These are phyloP conservation scores for Raddia distichophylla DNA, from an alignment of 176 grass and related monocot species.

Conservation along the genomic window DNA sequence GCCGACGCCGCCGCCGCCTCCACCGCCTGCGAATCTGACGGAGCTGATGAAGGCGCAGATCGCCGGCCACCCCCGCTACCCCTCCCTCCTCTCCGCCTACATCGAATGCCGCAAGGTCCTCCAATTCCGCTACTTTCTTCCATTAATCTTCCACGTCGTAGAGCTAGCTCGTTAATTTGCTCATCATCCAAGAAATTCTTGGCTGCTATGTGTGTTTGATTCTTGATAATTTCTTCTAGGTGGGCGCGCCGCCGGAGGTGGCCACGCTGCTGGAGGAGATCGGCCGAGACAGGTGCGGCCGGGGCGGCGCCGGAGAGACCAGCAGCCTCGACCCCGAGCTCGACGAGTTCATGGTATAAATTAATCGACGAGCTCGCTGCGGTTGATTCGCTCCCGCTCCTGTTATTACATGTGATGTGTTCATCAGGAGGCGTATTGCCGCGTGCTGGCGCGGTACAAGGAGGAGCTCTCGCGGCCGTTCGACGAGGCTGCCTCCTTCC, in stretches of 20 bases:
- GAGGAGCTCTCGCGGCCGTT: slow-evolving; percentile 91
- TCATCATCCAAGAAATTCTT: not conserved
- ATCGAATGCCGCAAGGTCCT: slow-evolving; percentile 93
- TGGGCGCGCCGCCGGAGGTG: slow-evolving; percentile 86
- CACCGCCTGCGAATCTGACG: slow-evolving; percentile 66
- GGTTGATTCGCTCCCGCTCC: not conserved
- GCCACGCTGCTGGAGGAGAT: slow-evolving; percentile 86
- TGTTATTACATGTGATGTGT: slow-evolving; percentile 67
- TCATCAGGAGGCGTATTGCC: slow-evolving; percentile 80
- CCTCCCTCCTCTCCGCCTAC: slow-evolving; percentile 84
- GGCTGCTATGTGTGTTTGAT: not conserved
- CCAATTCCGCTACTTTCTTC: not conserved
- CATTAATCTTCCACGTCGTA: not conserved
- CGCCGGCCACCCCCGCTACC: slow-evolving; percentile 88
- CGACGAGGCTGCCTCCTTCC: slow-evolving; percentile 88
- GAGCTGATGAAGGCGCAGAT: slow-evolving; percentile 94
- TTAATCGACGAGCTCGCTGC: not conserved
- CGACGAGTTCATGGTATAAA: slow-evolving; percentile 91
- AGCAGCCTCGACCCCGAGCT: slow-evolving; percentile 88
- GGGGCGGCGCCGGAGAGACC: slow-evolving; percentile 39
- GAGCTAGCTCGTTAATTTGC: not conserved
- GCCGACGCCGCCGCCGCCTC: slow-evolving; percentile 9
- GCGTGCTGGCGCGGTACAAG: slow-evolving; percentile 74
- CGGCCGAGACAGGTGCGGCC: slow-evolving; percentile 50
- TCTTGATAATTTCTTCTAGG: slow-evolving; percentile 52